phyloP scores from a whole-genome alignment of 2,329 filamentous ascomycete species.

The Colletotrichum eleusines region DNA sequence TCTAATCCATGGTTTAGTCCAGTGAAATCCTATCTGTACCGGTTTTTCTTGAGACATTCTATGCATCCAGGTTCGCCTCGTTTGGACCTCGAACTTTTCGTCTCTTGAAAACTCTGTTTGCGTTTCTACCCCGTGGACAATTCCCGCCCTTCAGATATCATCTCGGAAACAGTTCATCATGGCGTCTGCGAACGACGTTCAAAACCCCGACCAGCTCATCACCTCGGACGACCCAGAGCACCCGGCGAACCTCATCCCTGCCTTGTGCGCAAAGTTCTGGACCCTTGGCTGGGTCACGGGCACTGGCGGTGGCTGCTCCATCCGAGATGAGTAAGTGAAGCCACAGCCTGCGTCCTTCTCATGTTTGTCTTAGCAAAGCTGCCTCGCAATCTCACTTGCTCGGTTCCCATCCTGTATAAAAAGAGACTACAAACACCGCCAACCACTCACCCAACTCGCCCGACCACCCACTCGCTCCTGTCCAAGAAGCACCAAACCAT shows the following conservation, averaged over 20 bases:
- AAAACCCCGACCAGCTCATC: slow-evolving; percentile 65
- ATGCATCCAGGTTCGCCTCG: background rate
- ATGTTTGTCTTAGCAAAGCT: background rate
- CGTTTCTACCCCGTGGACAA: slow-evolving; percentile 26
- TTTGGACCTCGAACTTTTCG: background rate
- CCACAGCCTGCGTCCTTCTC: slow-evolving; percentile 9
- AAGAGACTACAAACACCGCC: background rate
- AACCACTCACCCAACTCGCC: background rate
- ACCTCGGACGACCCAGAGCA: slow-evolving; percentile 79
- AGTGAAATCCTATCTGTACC: background rate
- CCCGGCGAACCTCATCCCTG: slow-evolving; percentile 94
- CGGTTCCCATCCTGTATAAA: background rate
- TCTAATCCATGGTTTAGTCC: background rate
- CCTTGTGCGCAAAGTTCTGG: slow-evolving; percentile 96
- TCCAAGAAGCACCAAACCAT: slow-evolving; percentile 46
- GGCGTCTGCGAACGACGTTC: slow-evolving; percentile 25
- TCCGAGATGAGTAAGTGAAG: slow-evolving; percentile 70
- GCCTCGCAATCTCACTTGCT: slow-evolving; percentile 26
- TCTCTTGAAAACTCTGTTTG: background rate
- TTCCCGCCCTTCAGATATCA: background rate
- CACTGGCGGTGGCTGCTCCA: slow-evolving; percentile 85
- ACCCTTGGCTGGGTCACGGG: slow-evolving; percentile 93
- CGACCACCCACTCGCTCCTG: background rate
- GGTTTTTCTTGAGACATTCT: no score
- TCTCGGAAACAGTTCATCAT: slow-evolving; percentile 29